Percentiles rank a stretch among this genome's conserved stretches.
Conservation (phyloP, 2,329 filamentous ascomycete species). For the Cladosporium sp. region DNA sequence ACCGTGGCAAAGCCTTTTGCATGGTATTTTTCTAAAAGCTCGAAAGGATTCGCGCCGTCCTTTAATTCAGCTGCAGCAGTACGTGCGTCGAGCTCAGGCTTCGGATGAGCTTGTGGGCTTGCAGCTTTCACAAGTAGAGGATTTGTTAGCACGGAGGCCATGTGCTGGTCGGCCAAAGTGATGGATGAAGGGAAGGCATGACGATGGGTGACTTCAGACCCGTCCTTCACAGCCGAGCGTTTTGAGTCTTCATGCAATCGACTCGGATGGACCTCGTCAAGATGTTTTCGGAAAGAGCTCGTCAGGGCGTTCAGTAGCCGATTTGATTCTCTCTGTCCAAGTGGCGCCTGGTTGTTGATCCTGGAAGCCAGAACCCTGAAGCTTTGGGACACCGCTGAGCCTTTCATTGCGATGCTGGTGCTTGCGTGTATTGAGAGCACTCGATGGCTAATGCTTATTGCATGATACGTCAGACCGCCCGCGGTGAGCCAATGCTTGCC, state of each 20-base stretch:
- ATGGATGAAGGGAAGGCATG: conserved; percentile 38
- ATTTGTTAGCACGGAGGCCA: conserved; percentile 53
- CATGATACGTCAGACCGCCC: background rate
- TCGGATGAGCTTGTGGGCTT: background rate
- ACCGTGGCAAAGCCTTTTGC: conserved; percentile 41
- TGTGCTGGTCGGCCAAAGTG: conserved; percentile 45
- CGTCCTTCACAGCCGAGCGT: conserved; percentile 15
- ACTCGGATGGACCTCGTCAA: conserved; percentile 59
- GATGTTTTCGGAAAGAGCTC: conserved; percentile 62
- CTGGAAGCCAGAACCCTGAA: conserved; percentile 54
- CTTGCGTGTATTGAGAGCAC: conserved; percentile 25
- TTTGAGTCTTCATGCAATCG: conserved; percentile 28
- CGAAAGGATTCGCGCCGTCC: conserved; percentile 36
- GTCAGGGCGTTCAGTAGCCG: conserved; percentile 62
- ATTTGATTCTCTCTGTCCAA: conserved; percentile 58
- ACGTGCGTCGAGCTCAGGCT: conserved; percentile 18
- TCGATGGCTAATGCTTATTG: conserved; percentile 12
- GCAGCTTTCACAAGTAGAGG: conserved; percentile 43
- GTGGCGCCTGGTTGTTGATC: conserved; percentile 54
- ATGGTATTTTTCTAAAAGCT: conserved; percentile 44
- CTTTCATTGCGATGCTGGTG: conserved; percentile 48
- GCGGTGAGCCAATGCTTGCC: background rate
- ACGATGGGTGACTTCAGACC: conserved; percentile 24
- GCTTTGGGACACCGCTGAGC: conserved; percentile 46
- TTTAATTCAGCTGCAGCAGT: conserved; percentile 32